These are phyloP conservation scores for Sphaerostilbella broomeana DNA, from an alignment of 2,329 filamentous ascomycete genomes.

Conservation along the genomic window DNA sequence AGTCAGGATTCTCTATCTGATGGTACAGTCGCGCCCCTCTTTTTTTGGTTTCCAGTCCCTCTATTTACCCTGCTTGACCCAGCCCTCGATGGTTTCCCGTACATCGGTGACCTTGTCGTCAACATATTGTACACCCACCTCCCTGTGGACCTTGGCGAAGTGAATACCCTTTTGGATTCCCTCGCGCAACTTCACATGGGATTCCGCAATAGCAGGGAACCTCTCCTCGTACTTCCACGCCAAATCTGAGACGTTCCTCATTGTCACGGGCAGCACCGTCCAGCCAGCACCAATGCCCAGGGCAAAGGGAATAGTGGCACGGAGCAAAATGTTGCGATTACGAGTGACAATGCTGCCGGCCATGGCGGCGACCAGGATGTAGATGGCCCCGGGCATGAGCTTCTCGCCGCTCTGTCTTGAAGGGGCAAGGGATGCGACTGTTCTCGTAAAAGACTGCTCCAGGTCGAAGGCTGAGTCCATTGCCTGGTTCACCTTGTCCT, in stretches of 20 bases:
- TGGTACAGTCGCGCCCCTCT: conserved; percentile 29
- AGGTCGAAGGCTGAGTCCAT: conserved; percentile 77
- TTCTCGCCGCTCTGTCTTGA: conserved; percentile 78
- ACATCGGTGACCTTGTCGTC: conserved; percentile 74
- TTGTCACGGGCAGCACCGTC: conserved; percentile 80
- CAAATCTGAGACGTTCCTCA: conserved; percentile 78
- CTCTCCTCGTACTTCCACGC: conserved; percentile 90
- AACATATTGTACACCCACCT: conserved; percentile 64
- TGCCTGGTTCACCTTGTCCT: conserved; percentile 75
- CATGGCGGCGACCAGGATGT: conserved; percentile 92
- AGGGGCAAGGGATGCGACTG: conserved; percentile 81
- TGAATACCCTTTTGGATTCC: conserved; percentile 61
- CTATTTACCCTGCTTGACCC: conserved; percentile 88
- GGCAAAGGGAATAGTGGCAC: conserved; percentile 67
- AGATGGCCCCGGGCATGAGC: conserved; percentile 82
- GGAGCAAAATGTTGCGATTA: conserved; percentile 78
- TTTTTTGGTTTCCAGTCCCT: conserved; percentile 60
- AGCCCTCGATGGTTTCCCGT: conserved; percentile 72
- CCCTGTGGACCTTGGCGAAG: conserved; percentile 68
- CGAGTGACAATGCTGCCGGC: conserved; percentile 85
- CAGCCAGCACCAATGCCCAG: conserved; percentile 80
- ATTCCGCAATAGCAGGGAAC: conserved; percentile 74
- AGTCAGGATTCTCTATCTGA: conserved; percentile 29
- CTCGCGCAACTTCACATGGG: conserved; percentile 67
- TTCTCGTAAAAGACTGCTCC: conserved; percentile 84